phyloP scores from a whole-genome alignment of 2,329 filamentous ascomycete genomes.

The Fusarium redolens region DNA sequence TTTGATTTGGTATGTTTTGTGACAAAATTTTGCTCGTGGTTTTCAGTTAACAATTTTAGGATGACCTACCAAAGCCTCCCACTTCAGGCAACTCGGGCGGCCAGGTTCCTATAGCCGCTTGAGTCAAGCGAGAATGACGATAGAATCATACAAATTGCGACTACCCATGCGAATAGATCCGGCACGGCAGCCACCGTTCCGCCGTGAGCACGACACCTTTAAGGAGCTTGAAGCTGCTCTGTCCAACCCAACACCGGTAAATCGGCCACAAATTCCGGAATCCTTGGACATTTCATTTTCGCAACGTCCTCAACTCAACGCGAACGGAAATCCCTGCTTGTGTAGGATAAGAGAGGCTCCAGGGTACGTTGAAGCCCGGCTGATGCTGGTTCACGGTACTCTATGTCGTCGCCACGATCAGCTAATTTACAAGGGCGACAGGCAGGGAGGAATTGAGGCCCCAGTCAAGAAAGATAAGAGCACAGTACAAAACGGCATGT shows the following conservation, averaged over 20 bases:
- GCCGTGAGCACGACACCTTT: background rate
- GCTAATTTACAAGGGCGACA: slow-evolving; percentile 7
- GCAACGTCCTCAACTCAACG: background rate
- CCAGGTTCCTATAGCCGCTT: slow-evolving; percentile 57
- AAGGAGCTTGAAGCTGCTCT: background rate
- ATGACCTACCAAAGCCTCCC: slow-evolving; percentile 57
- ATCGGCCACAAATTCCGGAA: background rate
- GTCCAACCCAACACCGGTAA: background rate
- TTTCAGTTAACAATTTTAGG: slow-evolving; percentile 46
- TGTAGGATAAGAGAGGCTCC: background rate
- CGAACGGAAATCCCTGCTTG: background rate
- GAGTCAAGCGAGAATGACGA: slow-evolving; percentile 26
- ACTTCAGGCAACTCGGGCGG: slow-evolving; percentile 47
- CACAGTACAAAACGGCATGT: background rate
- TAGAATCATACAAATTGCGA: slow-evolving; percentile 1
- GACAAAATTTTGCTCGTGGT: background rate
- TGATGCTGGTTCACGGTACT: background rate
- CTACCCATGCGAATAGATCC: background rate
- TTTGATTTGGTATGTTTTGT: slow-evolving; percentile 79
- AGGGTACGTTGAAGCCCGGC: background rate
- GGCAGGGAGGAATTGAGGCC: background rate
- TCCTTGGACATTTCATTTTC: background rate
- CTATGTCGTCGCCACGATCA: slow-evolving; percentile 2
- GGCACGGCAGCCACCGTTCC: background rate
- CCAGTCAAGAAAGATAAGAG: background rate